Evolutionary conservation across 2,329 filamentous ascomycete species (phyloP).

Genomic region (Aspergillus quadrilineatus): DNA sequence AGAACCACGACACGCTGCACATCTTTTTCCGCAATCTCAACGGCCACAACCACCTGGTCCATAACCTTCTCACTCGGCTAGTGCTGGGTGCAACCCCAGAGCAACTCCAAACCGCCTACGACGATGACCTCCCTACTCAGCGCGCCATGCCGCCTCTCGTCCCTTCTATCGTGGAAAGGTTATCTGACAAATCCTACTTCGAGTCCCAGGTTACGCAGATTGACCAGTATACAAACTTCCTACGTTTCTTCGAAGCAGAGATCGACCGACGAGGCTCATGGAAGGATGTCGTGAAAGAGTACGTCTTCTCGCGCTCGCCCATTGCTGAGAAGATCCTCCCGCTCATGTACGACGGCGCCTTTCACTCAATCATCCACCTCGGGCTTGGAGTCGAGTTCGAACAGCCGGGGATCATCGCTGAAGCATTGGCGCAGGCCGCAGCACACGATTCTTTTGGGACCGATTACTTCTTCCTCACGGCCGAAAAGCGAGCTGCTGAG

Average conservation of each 20-base stretch:
- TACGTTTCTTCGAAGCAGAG: conserved; percentile 67
- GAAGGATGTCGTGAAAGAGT: conserved; percentile 59
- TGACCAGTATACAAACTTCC: conserved; percentile 64
- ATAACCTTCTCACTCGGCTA: conserved; percentile 30
- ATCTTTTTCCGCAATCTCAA: conserved; percentile 11
- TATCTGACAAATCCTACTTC: conserved; percentile 26
- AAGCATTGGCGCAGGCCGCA: conserved; percentile 71
- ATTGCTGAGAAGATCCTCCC: conserved; percentile 63
- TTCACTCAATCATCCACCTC: conserved; percentile 79
- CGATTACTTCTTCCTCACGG: background rate
- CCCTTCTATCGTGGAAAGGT: conserved; percentile 12
- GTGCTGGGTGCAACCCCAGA: conserved; percentile 29
- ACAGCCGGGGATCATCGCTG: conserved; percentile 73
- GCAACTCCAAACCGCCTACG: conserved; percentile 27
- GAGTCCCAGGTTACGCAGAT: conserved; percentile 33
- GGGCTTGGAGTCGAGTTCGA: conserved; percentile 76
- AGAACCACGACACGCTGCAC: conserved; percentile 7
- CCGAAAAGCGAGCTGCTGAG: background rate
- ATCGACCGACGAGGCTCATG: conserved; percentile 60
- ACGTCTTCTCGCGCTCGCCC: conserved; percentile 61
- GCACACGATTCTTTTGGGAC: conserved; percentile 53
- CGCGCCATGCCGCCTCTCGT: conserved; percentile 26
- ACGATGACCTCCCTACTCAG: conserved; percentile 27
- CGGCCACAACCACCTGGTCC: conserved; percentile 30
- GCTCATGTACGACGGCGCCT: conserved; percentile 58